phyloP scores from a whole-genome alignment of 2,329 filamentous ascomycete species.

The Botrytis cinerea region DNA sequence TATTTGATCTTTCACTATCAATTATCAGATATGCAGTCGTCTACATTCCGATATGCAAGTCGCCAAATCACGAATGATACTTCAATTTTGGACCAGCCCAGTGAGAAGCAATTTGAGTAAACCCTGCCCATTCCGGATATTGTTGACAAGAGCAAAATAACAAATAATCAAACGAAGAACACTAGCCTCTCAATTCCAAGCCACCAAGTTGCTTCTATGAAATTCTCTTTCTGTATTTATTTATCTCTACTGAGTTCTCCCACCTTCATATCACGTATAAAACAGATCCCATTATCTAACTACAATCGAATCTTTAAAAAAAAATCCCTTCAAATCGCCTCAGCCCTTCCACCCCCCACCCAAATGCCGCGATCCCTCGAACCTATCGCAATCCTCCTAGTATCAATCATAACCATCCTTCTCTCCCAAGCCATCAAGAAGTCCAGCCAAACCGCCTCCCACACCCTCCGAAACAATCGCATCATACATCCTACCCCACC shows the following conservation, averaged over 20 bases:
- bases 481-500: neutral
- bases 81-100: too few species aligned
- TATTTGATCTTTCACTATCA: too few species aligned
- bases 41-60: too few species aligned
- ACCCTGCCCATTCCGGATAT: too few species aligned
- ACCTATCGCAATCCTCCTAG: neutral
- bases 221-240: neutral
- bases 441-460: neutral
- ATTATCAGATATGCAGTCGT: too few species aligned
- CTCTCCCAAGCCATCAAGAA: neutral
- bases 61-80: too few species aligned
- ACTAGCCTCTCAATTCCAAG: neutral
- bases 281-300: neutral
- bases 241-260: neutral
- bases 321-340: neutral
- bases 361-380: neutral
- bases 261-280: neutral
- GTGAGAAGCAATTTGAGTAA: too few species aligned
- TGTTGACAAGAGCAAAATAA: too few species aligned
- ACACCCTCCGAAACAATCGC: neutral
- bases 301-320: neutral
- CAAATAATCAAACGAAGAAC: too few species aligned
- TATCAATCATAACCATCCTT: rapidly evolving
- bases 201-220: neutral
- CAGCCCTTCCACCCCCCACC: neutral